phyloP scores from a whole-genome alignment of 1,139 yeast species.

The Kurtzmaniella quercitrusa region DNA sequence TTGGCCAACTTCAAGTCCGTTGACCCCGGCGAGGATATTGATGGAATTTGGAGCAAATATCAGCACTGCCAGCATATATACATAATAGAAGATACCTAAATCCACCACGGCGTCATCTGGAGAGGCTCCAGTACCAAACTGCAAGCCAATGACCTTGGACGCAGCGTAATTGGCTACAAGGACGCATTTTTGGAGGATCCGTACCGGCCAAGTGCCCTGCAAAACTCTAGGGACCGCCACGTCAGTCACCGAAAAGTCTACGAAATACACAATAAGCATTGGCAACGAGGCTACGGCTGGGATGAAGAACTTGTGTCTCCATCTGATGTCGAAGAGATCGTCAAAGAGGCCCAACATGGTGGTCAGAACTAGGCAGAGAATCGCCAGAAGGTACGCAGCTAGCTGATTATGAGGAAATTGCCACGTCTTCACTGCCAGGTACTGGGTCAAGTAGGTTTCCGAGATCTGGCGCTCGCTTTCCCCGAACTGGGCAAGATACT shows the following conservation, averaged over 20 bases:
- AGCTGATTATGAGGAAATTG: constrained; percentile 81
- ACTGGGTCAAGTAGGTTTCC: constrained; percentile 33
- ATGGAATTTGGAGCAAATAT: constrained; percentile 97
- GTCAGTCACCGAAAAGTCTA: constrained; percentile 89
- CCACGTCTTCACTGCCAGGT: constrained; percentile 27
- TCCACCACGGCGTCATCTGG: constrained; percentile 44
- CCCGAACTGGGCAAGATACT: constrained; percentile 59
- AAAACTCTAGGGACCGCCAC: constrained; percentile 77
- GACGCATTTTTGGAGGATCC: constrained; percentile 18
- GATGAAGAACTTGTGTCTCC: constrained; percentile 94
- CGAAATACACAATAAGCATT: constrained; percentile 81
- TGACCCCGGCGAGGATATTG: constrained; percentile 91
- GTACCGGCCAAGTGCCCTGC: constrained; percentile 20
- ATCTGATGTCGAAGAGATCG: constrained; percentile 89
- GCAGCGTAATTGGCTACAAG: constrained; percentile 30
- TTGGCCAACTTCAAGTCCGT: constrained; percentile 96
- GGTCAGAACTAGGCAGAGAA: constrained; percentile 79
- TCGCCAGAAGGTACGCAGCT: constrained; percentile 81
- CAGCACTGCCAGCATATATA: constrained; percentile 86
- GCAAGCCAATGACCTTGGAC: constrained; percentile 33
- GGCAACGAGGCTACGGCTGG: constrained; percentile 97
- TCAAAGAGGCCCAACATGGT: constrained; percentile 86
- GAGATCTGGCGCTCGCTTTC: constrained; percentile 29
- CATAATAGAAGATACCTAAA: constrained; percentile 74
- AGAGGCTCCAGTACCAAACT: constrained; percentile 18